Evolutionary conservation across 352 stramenopile species (phyloP).

Genomic region (Detonula confervacea): DNA sequence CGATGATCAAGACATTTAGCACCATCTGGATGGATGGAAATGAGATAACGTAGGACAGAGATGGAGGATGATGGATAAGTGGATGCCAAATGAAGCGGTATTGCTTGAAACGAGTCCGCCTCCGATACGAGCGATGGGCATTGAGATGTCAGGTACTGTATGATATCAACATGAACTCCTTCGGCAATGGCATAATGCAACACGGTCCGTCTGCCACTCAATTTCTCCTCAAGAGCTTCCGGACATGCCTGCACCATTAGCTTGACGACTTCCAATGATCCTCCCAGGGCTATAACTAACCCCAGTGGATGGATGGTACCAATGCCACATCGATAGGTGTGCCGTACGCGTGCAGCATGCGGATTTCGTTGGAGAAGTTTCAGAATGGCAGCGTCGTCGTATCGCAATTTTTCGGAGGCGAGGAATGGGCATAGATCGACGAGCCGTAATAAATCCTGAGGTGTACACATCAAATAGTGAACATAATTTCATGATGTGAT

Average conservation of each 20-base stretch:
- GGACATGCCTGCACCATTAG: constrained; percentile 41
- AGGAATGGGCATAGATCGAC: constrained; percentile 53
- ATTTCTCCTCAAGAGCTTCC: constrained; percentile 29
- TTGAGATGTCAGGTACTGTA: constrained; percentile 26
- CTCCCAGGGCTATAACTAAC: constrained; percentile 39
- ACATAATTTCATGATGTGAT: neutral
- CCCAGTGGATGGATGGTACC: constrained; percentile 37
- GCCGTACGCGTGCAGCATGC: constrained; percentile 14
- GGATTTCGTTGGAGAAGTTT: constrained; percentile 29
- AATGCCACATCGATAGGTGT: constrained; percentile 41
- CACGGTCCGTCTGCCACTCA: constrained; percentile 34
- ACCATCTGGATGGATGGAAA: constrained; percentile 24
- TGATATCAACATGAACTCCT: constrained; percentile 34
- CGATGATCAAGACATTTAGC: constrained; percentile 27
- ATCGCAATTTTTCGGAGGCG: constrained; percentile 30
- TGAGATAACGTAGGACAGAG: constrained; percentile 20
- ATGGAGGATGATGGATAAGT: constrained; percentile 34
- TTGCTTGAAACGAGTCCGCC: constrained; percentile 38
- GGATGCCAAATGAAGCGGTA: constrained; percentile 42
- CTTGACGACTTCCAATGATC: constrained; percentile 38
- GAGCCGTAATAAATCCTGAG: constrained; percentile 28
- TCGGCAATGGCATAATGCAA: constrained; percentile 47
- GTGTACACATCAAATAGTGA: neutral
- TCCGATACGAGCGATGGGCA: constrained; percentile 17
- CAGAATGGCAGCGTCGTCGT: constrained; percentile 38